Evolutionary conservation across 208 protist species (phyloP).

Genomic region (Dictyostelium gargantuum): DNA sequence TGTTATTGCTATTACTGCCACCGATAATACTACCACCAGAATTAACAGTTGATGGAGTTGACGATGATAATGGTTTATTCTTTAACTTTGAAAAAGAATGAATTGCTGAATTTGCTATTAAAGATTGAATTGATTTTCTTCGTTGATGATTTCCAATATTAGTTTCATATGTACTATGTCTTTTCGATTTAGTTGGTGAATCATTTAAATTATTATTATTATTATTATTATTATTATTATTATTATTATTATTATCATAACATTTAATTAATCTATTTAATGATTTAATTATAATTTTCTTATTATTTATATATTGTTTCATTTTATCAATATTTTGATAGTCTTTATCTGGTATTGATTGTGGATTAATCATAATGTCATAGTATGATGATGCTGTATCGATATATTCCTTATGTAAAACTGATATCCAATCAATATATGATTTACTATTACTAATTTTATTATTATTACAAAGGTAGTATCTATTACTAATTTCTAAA

Average conservation of each 20-base stretch:
- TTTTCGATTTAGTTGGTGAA: background rate
- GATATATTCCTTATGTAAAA: slow-evolving; percentile 20
- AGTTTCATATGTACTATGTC: slow-evolving; percentile 14
- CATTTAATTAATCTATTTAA: background rate
- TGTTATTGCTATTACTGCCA: background rate
- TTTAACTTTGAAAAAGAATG: background rate
- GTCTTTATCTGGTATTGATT: background rate
- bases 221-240: background rate
- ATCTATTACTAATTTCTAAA: background rate
- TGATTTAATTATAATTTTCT: background rate
- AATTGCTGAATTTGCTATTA: background rate
- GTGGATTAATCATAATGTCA: background rate
- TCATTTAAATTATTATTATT: background rate
- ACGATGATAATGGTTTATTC: background rate
- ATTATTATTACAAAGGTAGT: background rate
- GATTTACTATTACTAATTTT: background rate
- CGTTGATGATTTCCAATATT: background rate
- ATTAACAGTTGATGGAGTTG: background rate
- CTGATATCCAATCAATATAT: slow-evolving; percentile 4
- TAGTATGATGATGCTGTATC: background rate
- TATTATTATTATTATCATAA: background rate
- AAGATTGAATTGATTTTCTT: background rate
- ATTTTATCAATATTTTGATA: background rate
- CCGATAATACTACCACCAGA: background rate
- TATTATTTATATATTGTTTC: slow-evolving; percentile 6